phyloP scores from a whole-genome alignment of 2,329 filamentous ascomycete species.

The Gremmenia infestans region DNA sequence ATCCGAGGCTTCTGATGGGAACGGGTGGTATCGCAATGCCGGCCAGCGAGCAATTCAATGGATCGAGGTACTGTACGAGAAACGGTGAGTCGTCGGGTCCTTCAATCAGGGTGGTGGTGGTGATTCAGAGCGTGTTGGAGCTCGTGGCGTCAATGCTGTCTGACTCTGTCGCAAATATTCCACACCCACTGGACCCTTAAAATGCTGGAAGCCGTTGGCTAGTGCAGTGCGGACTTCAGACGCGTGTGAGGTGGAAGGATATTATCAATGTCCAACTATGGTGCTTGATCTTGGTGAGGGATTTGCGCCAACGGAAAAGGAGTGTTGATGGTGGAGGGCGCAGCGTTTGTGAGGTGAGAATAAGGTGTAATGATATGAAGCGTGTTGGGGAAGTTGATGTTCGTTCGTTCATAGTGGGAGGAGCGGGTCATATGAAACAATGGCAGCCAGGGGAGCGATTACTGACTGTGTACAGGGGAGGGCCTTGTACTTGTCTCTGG shows the following conservation, averaged over 20 bases:
- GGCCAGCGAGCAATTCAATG: constrained; percentile 15
- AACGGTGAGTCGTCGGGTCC: background rate
- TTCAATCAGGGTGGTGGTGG: background rate
- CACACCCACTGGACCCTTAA: background rate
- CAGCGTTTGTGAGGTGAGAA: background rate
- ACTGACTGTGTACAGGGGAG: too few species aligned
- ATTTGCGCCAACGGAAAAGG: background rate
- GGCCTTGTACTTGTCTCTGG: too few species aligned
- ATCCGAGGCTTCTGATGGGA: constrained; percentile 7
- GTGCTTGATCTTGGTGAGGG: background rate
- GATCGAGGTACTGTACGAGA: background rate
- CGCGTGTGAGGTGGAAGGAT: background rate
- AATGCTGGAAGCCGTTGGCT: background rate
- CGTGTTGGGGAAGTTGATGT: background rate
- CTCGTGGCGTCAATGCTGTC: background rate
- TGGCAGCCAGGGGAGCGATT: background rate
- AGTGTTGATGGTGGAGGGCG: background rate
- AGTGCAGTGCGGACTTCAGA: background rate
- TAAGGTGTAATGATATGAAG: background rate
- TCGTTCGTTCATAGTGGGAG: background rate
- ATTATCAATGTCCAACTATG: background rate
- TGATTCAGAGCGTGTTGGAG: background rate
- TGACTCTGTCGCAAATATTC: constrained; percentile 4
- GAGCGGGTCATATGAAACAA: too few species aligned
- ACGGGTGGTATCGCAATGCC: constrained; percentile 9